A percentile compares a stretch with the other conserved stretches of the same genome.
Conservation (phyloP, 441 rosid genomes). For the Bruguiera hainesii region DNA sequence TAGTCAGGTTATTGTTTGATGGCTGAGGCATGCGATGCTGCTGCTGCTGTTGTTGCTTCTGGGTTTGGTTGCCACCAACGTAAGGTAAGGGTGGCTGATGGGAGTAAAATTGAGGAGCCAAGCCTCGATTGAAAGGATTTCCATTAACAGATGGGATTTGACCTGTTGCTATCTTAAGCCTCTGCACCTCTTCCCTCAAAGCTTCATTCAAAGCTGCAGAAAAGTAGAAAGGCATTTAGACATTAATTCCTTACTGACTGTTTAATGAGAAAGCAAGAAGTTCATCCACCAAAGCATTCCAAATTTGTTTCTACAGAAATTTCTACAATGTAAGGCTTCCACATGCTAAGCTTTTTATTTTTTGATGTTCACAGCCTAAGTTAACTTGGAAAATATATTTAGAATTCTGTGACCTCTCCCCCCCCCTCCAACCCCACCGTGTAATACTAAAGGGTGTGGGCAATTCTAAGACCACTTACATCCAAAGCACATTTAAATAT, state of each 20-base stretch:
- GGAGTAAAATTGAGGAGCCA: conserved; percentile 42
- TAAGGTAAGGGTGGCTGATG: conserved; percentile 46
- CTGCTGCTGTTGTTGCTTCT: conserved; percentile 34
- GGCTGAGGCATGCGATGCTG: conserved; percentile 44
- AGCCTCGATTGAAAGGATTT: conserved; percentile 42
- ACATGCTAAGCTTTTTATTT: too few relatives aligned
- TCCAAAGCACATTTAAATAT: neutral
- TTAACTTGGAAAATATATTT: too few relatives aligned
- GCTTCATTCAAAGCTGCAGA: conserved; percentile 79
- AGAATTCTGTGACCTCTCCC: too few relatives aligned
- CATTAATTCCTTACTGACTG: neutral
- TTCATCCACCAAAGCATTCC: too few relatives aligned
- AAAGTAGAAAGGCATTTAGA: conserved; percentile 21
- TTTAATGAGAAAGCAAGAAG: neutral
- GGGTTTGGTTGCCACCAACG: conserved; percentile 41
- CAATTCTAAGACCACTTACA: neutral
- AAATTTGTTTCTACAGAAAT: too few relatives aligned
- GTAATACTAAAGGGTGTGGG: too few relatives aligned
- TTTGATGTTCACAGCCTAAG: too few relatives aligned
- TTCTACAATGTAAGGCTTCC: too few relatives aligned
- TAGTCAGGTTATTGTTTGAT: conserved; percentile 47
- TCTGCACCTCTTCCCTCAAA: conserved; percentile 76
- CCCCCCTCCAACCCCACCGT: too few relatives aligned
- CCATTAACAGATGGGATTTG: conserved; percentile 64
- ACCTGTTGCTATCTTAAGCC: conserved; percentile 74